Conservation (phyloP, 441 rosid genomes). For the Geranium incanum region DNA sequence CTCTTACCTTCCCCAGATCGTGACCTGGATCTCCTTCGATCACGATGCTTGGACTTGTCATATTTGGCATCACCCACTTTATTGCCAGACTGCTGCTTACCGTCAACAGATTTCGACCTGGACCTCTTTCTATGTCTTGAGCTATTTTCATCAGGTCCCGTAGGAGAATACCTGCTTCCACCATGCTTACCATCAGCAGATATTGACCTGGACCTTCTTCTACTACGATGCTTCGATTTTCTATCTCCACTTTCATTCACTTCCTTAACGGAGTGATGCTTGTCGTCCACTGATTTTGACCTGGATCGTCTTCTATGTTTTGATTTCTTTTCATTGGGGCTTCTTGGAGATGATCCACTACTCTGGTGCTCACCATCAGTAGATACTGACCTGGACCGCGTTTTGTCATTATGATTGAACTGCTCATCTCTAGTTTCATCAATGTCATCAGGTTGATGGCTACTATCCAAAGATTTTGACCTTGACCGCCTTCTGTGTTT, state of each 20-base stretch:
- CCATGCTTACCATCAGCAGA: conserved; percentile 18
- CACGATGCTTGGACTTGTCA: conserved; percentile 16
- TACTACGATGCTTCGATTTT: conserved; percentile 12
- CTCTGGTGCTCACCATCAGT: conserved; percentile 35
- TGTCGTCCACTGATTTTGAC: conserved; percentile 20
- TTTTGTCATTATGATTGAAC: conserved; percentile 41
- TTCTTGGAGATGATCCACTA: conserved; percentile 41
- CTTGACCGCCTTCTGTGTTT: conserved; percentile 45
- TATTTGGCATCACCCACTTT: conserved; percentile 10
- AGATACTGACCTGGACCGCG: conserved; percentile 35
- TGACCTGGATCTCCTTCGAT: conserved; percentile 13
- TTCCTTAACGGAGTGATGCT: conserved; percentile 15
- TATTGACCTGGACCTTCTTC: conserved; percentile 23
- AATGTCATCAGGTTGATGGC: conserved; percentile 26
- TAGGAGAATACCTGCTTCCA: conserved; percentile 10
- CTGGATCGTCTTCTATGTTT: conserved; percentile 10
- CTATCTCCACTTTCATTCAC: conserved; percentile 17
- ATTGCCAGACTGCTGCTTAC: conserved; percentile 11
- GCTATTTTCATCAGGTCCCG: conserved; percentile 14
- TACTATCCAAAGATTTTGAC: conserved; percentile 52
- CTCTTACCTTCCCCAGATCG: conserved; percentile 28
- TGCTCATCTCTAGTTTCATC: conserved; percentile 44
- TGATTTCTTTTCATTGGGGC: conserved; percentile 13
- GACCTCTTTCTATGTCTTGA: conserved; percentile 15
- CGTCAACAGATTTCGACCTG: conserved; percentile 19